Conservation (phyloP, 1,284 basidiomycete genomes). For the Neonothopanus nambi region DNA sequence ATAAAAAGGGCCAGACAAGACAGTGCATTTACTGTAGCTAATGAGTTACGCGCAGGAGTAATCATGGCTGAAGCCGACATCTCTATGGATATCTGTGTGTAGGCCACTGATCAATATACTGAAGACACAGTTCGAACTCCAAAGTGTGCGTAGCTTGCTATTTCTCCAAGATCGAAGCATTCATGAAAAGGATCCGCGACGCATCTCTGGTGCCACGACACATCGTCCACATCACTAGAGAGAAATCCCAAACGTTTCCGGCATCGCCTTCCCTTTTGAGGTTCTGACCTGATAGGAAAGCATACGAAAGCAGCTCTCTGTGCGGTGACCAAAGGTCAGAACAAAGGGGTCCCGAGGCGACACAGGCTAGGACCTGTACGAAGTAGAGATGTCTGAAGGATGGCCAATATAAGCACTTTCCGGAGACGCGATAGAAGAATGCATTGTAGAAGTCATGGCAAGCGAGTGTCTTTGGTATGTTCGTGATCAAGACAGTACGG, state of each 20-base stretch:
- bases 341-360: conserved; percentile 14
- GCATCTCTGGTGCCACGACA: conserved; percentile 15
- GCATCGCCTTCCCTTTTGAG: conserved; percentile 16
- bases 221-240: conserved; percentile 2
- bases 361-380: conserved; percentile 19
- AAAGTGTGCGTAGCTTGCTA: conserved; percentile 18
- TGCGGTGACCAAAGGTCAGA: background rate
- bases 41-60: conserved; percentile 2
- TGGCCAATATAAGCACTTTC: conserved; percentile 8
- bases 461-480: conserved; percentile 2
- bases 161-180: background rate
- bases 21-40: background rate
- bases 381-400: background rate
- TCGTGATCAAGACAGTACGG: conserved; percentile 4
- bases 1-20: background rate
- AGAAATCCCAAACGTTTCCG: conserved; percentile 19
- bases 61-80: conserved; percentile 5
- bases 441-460: conserved; percentile 12
- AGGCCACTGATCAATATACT: background rate
- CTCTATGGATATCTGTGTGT: conserved; percentile 5
- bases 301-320: conserved; percentile 5
- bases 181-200: conserved; percentile 13
- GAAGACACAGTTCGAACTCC: conserved; percentile 3
- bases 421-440: conserved; percentile 16
- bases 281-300: conserved; percentile 1